A percentile compares a stretch with the other conserved stretches of the same genome.
phyloP scores from a whole-genome alignment of 345 rosid species.

The Gossypium turneri region DNA sequence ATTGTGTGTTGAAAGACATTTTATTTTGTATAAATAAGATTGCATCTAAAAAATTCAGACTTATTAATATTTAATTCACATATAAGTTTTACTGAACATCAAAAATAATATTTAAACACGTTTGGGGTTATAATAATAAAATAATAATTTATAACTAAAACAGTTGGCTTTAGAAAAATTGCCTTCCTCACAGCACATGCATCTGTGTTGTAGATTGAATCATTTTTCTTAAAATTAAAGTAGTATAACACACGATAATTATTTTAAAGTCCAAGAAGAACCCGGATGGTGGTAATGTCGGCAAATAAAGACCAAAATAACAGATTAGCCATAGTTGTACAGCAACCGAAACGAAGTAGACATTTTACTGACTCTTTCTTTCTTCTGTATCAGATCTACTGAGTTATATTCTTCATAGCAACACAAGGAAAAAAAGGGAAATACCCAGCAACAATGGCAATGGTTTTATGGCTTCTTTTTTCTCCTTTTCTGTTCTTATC shows the following conservation, averaged over 20 bases:
- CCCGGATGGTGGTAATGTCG: slow-evolving; percentile 21
- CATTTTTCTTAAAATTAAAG: not conserved
- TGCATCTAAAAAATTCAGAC: no score
- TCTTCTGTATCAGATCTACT: not conserved
- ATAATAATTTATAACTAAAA: not conserved
- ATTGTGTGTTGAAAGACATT: no score
- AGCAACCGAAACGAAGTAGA: slow-evolving; percentile 26
- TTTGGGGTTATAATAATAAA: not conserved
- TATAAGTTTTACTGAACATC: not conserved
- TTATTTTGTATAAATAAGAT: no score
- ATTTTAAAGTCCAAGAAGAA: no score
- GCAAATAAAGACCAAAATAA: not conserved
- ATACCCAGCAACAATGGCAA: slow-evolving; percentile 19
- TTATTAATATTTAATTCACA: no score
- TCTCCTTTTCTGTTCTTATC: slow-evolving; percentile 28
- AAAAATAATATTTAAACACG: not conserved
- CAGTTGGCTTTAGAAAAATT: not conserved
- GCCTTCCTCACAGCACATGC: not conserved
- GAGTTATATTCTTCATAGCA: not conserved
- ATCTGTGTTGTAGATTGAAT: not conserved
- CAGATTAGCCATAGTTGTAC: slow-evolving; percentile 7
- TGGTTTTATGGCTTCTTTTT: slow-evolving; percentile 21
- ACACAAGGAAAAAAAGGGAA: not conserved
- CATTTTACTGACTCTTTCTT: slow-evolving; percentile 15
- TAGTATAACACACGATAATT: no score